These are phyloP conservation scores for Carpinus viminea DNA, from an alignment of 306 rosid genomes.

Conservation along the genomic window DNA sequence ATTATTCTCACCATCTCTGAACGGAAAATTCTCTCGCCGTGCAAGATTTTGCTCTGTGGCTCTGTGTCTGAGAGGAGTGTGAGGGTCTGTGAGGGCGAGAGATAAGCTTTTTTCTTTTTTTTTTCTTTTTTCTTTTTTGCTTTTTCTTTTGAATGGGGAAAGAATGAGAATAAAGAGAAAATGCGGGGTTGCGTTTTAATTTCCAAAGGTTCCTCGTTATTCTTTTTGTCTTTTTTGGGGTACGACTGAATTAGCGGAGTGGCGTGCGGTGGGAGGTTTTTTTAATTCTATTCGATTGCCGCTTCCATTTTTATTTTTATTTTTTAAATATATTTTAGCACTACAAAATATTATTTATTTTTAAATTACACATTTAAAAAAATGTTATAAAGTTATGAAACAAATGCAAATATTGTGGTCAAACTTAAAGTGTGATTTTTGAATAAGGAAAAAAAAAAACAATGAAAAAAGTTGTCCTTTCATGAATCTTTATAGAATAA, in stretches of 20 bases:
- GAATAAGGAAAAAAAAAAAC: no score
- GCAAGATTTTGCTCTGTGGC: slow-evolving; percentile 9
- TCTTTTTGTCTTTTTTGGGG: not conserved
- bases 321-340: no score
- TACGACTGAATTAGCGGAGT: not conserved
- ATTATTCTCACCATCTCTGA: slow-evolving; percentile 56
- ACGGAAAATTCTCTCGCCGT: not conserved
- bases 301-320: not conserved
- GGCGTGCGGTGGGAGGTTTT: not conserved
- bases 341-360: no score
- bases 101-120: slow-evolving; percentile 3
- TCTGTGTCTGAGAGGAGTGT: not conserved
- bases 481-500: no score
- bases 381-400: no score
- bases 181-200: not conserved
- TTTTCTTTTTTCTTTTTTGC: not conserved
- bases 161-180: slow-evolving; percentile 6
- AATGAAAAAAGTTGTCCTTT: no score
- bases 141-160: not conserved
- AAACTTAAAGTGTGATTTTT: no score
- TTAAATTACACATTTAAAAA: no score
- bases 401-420: no score
- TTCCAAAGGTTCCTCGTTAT: not conserved
- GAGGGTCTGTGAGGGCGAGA: slow-evolving; percentile 1
- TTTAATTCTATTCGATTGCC: not conserved